These are phyloP conservation scores for Colletotrichum sp. DNA, from an alignment of 2,329 filamentous ascomycete species.

Conservation along the genomic window DNA sequence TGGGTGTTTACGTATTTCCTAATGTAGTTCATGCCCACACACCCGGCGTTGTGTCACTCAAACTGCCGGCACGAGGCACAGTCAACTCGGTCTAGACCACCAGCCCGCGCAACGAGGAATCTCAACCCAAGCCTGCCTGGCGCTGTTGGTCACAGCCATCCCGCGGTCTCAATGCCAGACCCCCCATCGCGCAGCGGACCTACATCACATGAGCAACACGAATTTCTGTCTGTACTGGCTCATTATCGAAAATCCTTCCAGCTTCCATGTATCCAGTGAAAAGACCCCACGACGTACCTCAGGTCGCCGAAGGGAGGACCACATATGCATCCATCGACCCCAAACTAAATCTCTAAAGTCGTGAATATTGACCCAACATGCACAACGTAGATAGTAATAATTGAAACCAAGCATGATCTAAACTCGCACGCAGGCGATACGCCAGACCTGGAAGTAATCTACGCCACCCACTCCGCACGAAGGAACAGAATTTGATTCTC, in stretches of 20 bases:
- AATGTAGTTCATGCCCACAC: neutral
- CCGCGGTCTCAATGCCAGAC: neutral
- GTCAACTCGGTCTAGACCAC: neutral
- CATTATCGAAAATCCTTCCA: accelerated
- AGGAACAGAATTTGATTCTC: neutral
- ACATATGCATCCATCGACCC: neutral
- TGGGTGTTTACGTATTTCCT: neutral
- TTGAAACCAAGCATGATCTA: neutral
- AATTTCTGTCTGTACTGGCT: too few relatives aligned
- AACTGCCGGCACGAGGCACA: neutral
- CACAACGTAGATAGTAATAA: neutral
- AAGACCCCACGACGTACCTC: neutral
- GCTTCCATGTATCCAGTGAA: neutral
- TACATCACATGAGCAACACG: neutral
- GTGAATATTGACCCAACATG: neutral
- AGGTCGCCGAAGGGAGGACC: neutral
- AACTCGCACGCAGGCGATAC: neutral
- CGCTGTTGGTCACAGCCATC: neutral
- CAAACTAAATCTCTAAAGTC: too few relatives aligned
- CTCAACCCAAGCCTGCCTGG: neutral
- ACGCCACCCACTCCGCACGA: neutral
- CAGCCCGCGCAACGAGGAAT: neutral
- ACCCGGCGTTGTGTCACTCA: neutral
- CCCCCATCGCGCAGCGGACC: neutral
- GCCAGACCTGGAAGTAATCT: neutral